Evolutionary conservation across 1,284 basidiomycete genomes (phyloP).

Genomic region (Heterobasidion parviporum): DNA sequence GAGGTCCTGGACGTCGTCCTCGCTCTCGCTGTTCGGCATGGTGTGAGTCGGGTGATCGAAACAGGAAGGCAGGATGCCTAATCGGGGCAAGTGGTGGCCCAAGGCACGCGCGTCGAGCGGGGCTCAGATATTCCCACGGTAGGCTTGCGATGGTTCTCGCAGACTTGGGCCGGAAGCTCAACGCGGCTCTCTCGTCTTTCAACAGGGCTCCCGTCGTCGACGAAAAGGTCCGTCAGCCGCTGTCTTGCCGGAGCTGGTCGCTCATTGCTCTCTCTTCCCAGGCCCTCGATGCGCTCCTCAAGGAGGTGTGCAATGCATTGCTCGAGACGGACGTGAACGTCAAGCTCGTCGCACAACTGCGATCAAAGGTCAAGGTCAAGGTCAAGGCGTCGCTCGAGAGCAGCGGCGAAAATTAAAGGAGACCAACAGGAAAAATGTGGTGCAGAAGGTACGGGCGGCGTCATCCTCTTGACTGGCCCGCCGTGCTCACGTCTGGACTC

Average conservation of each 20-base stretch:
- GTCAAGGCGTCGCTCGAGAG: conserved; percentile 72
- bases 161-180: conserved; percentile 91
- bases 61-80: neutral
- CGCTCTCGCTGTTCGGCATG: conserved; percentile 58
- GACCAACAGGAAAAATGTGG: conserved; percentile 73
- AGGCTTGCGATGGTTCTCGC: conserved; percentile 78
- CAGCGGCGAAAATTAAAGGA: conserved; percentile 74
- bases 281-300: conserved; percentile 92
- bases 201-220: conserved; percentile 82
- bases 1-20: conserved; percentile 53
- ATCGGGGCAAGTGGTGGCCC: neutral
- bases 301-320: conserved; percentile 91
- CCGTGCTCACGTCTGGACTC: neutral
- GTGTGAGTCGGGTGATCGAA: conserved; percentile 6
- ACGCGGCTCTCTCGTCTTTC: conserved; percentile 88
- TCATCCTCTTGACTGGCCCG: neutral
- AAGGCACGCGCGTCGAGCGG: neutral
- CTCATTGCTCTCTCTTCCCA: conserved; percentile 19
- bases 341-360: conserved; percentile 83
- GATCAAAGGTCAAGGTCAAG: conserved; percentile 86
- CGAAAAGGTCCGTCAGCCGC: conserved; percentile 57
- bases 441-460: conserved; percentile 70
- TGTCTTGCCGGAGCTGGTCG: neutral
- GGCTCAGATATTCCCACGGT: conserved; percentile 7
- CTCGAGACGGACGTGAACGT: conserved; percentile 98